Percentiles rank a stretch among this genome's conserved stretches.
phyloP scores from a whole-genome alignment of 495 filamentous ascomycete species.

The Aspergillus kassunensis region DNA sequence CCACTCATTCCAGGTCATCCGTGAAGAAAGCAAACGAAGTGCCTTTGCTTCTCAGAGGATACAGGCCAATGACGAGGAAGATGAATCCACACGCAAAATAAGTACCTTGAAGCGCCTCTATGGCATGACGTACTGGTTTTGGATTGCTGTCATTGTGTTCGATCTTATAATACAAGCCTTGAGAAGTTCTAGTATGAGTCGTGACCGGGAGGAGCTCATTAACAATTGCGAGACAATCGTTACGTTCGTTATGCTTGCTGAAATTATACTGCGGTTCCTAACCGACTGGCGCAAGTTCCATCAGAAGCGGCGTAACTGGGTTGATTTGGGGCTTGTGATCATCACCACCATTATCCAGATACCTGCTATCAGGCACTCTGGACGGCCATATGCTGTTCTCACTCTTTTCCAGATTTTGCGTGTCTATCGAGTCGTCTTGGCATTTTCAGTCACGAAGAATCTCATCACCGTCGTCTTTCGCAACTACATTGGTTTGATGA shows the following conservation, averaged over 20 bases:
- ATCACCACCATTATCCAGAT: slow-evolving; percentile 83
- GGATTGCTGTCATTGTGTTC: slow-evolving; percentile 75
- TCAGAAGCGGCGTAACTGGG: slow-evolving; percentile 63
- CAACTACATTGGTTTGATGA: slow-evolving; percentile 86
- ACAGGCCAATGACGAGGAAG: slow-evolving; percentile 34
- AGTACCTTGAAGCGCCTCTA: slow-evolving; percentile 65
- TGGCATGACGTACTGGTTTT: slow-evolving; percentile 68
- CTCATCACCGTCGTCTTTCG: slow-evolving; percentile 84
- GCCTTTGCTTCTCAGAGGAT: slow-evolving; percentile 81
- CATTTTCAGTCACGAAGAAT: slow-evolving; percentile 77
- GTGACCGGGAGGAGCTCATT: slow-evolving; percentile 50
- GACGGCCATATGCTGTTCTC: slow-evolving; percentile 79
- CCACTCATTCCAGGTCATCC: slow-evolving; percentile 95
- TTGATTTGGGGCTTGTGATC: slow-evolving; percentile 75
- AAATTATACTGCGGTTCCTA: slow-evolving; percentile 76
- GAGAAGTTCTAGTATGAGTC: slow-evolving; percentile 69
- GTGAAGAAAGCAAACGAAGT: slow-evolving; percentile 91
- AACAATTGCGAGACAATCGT: slow-evolving; percentile 69
- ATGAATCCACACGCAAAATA: slow-evolving; percentile 32
- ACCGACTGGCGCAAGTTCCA: slow-evolving; percentile 79
- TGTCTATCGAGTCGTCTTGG: slow-evolving; percentile 87
- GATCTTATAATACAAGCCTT: slow-evolving; percentile 71
- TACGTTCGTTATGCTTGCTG: slow-evolving; percentile 72
- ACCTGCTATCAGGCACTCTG: slow-evolving; percentile 71
- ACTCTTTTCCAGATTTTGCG: slow-evolving; percentile 91